A percentile compares a stretch with the other conserved stretches of the same genome.
Evolutionary conservation across 805 yeast genomes (phyloP).

Genomic region (Cyberlindnera euphorbiae): DNA sequence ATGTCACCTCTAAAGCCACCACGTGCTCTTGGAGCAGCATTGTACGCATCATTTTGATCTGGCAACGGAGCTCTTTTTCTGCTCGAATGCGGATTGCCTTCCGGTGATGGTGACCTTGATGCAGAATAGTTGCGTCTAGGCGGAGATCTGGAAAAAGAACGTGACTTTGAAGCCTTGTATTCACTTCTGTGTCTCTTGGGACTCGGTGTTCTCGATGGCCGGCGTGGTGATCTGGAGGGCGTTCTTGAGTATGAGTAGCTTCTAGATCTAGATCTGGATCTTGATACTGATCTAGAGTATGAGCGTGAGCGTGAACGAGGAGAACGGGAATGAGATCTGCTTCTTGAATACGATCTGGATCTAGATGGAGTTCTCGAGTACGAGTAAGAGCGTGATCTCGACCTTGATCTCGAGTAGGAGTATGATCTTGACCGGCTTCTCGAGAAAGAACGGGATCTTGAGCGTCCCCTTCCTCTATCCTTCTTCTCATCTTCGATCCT

Average conservation of each 20-base stretch:
- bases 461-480: conserved; percentile 18
- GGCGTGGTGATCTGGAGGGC: not conserved
- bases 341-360: conserved; percentile 16
- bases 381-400: conserved; percentile 23
- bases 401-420: conserved; percentile 9
- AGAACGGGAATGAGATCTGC: conserved; percentile 4
- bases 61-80: conserved; percentile 4
- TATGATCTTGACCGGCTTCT: conserved; percentile 8
- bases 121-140: conserved; percentile 2
- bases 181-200: too few species aligned
- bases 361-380: conserved; percentile 14
- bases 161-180: conserved; percentile 9
- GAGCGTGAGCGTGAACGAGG: conserved; percentile 2
- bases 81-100: too few species aligned
- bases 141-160: conserved; percentile 7
- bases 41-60: conserved; percentile 3
- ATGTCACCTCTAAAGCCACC: not conserved
- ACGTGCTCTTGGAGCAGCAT: too few species aligned
- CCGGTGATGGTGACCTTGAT: conserved; percentile 5
- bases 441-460: conserved; percentile 21
- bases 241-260: conserved; percentile 3
- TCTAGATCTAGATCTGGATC: conserved; percentile 3
- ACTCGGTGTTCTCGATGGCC: not conserved
- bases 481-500: conserved; percentile 24
- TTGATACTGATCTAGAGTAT: conserved; percentile 10